Evolutionary conservation across 768 basidiomycete species (phyloP).

Genomic region (Panus rudis): DNA sequence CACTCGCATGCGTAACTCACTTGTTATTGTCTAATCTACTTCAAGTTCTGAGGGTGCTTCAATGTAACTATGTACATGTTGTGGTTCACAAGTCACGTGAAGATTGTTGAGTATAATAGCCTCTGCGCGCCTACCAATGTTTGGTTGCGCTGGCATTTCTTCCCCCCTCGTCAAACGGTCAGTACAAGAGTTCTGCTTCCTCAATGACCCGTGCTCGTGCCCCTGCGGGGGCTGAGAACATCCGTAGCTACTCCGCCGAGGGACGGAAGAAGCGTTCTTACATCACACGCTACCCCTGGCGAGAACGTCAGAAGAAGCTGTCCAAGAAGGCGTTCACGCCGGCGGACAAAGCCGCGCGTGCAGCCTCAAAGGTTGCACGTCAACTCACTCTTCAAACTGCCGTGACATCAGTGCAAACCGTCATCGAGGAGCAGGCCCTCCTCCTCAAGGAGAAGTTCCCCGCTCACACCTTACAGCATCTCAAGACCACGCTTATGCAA

Average conservation of each 20-base stretch:
- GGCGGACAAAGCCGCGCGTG: not conserved
- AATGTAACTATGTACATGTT: too few species aligned
- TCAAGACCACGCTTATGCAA: constrained; percentile 1
- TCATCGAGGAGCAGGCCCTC: not conserved
- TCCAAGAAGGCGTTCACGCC: too few species aligned
- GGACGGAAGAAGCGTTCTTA: not conserved
- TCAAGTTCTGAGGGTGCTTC: too few species aligned
- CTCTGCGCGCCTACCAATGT: too few species aligned
- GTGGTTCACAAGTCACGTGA: too few species aligned
- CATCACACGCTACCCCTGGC: not conserved
- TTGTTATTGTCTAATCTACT: too few species aligned
- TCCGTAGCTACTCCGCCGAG: not conserved
- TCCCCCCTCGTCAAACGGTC: not conserved
- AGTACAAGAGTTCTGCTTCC: not conserved
- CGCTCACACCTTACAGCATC: not conserved
- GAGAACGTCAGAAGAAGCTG: not conserved
- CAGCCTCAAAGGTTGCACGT: not conserved
- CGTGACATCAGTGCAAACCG: not conserved
- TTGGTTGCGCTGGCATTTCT: too few species aligned
- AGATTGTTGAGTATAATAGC: too few species aligned
- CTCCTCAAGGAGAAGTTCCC: too few species aligned
- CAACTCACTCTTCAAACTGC: not conserved
- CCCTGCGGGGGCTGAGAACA: not conserved
- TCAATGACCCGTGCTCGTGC: not conserved
- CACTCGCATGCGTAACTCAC: too few species aligned